phyloP scores from a whole-genome alignment of 2,329 filamentous ascomycete genomes.

The Pseudocercospora macadamiae region DNA sequence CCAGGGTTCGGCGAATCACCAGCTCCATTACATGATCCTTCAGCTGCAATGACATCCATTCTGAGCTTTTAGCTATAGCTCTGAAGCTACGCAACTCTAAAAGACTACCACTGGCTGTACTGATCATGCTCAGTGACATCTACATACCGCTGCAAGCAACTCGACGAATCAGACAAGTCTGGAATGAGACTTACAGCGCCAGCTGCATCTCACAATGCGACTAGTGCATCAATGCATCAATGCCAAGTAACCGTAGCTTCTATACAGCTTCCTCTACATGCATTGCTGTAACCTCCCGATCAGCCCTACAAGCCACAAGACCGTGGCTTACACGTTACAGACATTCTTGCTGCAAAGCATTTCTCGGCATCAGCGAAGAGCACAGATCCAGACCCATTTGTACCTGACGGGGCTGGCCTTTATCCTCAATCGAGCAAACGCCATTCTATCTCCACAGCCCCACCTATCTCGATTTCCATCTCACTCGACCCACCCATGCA shows the following conservation, averaged over 20 bases:
- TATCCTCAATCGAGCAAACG: background rate
- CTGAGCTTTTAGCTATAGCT: conserved; percentile 2
- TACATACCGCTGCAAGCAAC: background rate
- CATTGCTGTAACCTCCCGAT: background rate
- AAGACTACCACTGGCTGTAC: background rate
- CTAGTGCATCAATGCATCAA: background rate
- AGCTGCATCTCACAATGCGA: background rate
- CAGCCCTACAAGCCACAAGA: background rate
- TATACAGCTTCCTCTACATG: background rate
- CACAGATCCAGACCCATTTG: background rate
- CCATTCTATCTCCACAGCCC: background rate
- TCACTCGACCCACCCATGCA: conserved; percentile 70
- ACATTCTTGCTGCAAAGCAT: background rate
- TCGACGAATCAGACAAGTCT: background rate
- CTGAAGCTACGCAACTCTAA: background rate
- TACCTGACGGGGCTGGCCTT: background rate
- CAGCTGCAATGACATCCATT: background rate
- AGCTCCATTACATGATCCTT: background rate
- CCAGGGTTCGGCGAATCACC: background rate
- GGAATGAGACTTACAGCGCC: background rate
- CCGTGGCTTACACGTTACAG: background rate
- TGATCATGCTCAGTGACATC: background rate
- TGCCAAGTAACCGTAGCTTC: conserved; percentile 4
- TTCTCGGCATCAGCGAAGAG: background rate
- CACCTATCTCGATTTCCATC: conserved; percentile 67